Conservation (phyloP, 2,329 filamentous ascomycete genomes). For the Colletotrichum shisoi region DNA sequence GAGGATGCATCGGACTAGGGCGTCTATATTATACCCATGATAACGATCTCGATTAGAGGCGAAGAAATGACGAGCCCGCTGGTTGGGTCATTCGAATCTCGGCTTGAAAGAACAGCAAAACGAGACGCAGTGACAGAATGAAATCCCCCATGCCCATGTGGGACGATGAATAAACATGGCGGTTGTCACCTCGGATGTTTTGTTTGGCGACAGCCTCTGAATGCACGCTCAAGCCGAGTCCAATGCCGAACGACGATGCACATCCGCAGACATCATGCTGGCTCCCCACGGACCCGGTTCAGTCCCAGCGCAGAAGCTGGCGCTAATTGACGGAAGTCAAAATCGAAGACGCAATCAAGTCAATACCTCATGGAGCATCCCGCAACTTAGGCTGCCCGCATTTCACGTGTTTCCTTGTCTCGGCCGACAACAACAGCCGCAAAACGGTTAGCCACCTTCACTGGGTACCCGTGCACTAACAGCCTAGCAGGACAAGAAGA, state of each 20-base stretch:
- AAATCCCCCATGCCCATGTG: not conserved
- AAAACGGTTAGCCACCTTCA: constrained; percentile 9
- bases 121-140: not conserved
- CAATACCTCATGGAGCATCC: not conserved
- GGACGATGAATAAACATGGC: not conserved
- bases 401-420: constrained; percentile 34
- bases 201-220: not conserved
- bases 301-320: not conserved
- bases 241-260: constrained; percentile 24
- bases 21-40: constrained; percentile 18
- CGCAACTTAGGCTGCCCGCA: constrained; percentile 21
- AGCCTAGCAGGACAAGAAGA: constrained; percentile 16
- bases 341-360: constrained; percentile 18
- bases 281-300: constrained; percentile 22
- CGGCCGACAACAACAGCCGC: constrained; percentile 17
- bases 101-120: too few relatives aligned
- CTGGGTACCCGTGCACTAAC: not conserved
- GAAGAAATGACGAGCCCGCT: not conserved
- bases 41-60: constrained; percentile 2
- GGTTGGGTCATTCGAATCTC: not conserved
- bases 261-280: not conserved
- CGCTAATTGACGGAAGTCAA: constrained; percentile 22
- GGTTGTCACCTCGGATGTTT: constrained; percentile 1
- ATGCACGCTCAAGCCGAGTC: constrained; percentile 10
- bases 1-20: not conserved